These are phyloP conservation scores for Vararia minispora DNA, from an alignment of 768 basidiomycete genomes.

Conservation along the genomic window DNA sequence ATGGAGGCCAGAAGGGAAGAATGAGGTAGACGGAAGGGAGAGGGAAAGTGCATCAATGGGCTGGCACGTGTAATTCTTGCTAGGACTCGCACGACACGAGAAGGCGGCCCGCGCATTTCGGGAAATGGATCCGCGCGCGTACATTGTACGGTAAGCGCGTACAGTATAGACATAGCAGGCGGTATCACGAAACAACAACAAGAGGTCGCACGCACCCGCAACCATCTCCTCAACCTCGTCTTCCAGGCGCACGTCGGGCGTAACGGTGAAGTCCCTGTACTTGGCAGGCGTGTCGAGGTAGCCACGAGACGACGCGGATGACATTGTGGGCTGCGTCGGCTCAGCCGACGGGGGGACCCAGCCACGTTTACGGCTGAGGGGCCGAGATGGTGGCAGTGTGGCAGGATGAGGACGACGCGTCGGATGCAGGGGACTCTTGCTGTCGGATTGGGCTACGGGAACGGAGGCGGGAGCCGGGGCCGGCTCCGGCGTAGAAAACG, in stretches of 20 bases:
- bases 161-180: not conserved
- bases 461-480: constrained; percentile 9
- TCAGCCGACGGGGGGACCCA: constrained; percentile 60
- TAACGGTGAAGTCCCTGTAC: constrained; percentile 31
- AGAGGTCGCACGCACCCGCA: constrained; percentile 25
- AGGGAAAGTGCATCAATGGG: constrained; percentile 7
- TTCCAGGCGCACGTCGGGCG: constrained; percentile 17
- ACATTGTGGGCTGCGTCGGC: constrained; percentile 40
- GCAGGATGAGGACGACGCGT: constrained; percentile 17
- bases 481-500: constrained; percentile 31
- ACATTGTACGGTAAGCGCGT: not conserved
- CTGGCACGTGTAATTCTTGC: constrained; percentile 8
- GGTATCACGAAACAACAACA: not conserved
- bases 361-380: constrained; percentile 49
- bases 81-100: not conserved
- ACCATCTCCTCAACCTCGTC: constrained; percentile 35
- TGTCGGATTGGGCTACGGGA: constrained; percentile 15
- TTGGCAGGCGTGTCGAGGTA: constrained; percentile 63
- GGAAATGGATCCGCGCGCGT: constrained; percentile 1
- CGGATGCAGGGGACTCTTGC: constrained; percentile 15
- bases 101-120: no score
- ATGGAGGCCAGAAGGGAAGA: constrained; percentile 11
- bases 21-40: constrained; percentile 7
- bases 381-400: constrained; percentile 29
- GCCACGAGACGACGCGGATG: constrained; percentile 43